Evolutionary conservation across 768 basidiomycete species (phyloP).

Genomic region (Leccinum sublutescens): DNA sequence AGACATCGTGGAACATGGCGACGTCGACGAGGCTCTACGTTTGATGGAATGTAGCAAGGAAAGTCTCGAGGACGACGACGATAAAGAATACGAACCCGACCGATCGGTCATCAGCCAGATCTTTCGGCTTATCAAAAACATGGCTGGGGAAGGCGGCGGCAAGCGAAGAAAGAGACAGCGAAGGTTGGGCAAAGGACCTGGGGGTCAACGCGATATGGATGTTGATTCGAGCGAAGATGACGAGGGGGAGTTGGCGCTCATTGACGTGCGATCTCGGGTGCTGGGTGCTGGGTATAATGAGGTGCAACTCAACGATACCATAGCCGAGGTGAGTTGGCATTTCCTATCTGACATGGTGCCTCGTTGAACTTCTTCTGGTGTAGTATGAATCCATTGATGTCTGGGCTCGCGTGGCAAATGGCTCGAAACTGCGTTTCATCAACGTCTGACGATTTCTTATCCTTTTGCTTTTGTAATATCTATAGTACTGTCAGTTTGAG

Average conservation of each 20-base stretch:
- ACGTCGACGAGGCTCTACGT: slow-evolving; percentile 95
- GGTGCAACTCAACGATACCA: slow-evolving; percentile 82
- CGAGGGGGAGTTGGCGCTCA: slow-evolving; percentile 72
- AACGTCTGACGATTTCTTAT: slow-evolving; percentile 16
- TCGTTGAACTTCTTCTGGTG: slow-evolving; percentile 11
- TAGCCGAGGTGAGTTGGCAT: slow-evolving; percentile 59
- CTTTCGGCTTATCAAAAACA: slow-evolving; percentile 87
- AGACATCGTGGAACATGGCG: slow-evolving; percentile 73
- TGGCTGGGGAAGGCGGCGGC: slow-evolving; percentile 52
- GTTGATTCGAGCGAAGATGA: slow-evolving; percentile 67
- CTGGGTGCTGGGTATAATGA: slow-evolving; percentile 89
- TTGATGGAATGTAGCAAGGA: slow-evolving; percentile 97
- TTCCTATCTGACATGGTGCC: slow-evolving; percentile 1
- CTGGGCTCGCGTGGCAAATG: slow-evolving; percentile 79
- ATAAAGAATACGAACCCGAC: slow-evolving; percentile 68
- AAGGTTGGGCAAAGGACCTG: slow-evolving; percentile 68
- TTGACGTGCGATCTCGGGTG: slow-evolving; percentile 85
- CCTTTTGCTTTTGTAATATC: background rate
- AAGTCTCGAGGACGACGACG: slow-evolving; percentile 78
- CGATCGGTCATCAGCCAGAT: slow-evolving; percentile 80
- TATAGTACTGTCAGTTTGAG: slow-evolving; percentile 14
- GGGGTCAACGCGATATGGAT: slow-evolving; percentile 66
- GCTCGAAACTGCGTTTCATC: slow-evolving; percentile 75
- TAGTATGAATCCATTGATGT: slow-evolving; percentile 89
- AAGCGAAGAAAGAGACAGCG: slow-evolving; percentile 44